Percentiles rank a stretch among this genome's conserved stretches.
phyloP scores from a whole-genome alignment of 139 green algal genomes.

The Chlorella sp. region DNA sequence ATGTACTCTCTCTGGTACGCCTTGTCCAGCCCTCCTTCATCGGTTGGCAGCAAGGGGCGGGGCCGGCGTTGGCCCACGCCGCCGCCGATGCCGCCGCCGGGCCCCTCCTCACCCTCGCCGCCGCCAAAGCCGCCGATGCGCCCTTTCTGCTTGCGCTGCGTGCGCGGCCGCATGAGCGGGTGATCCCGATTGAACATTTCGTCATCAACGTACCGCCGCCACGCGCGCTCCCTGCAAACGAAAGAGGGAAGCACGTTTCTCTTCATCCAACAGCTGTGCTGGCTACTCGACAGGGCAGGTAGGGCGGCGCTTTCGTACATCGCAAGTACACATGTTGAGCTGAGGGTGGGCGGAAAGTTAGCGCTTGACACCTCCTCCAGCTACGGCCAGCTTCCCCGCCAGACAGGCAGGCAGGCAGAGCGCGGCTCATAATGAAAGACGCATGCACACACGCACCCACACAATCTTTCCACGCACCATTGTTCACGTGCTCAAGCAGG shows the following conservation, averaged over 20 bases:
- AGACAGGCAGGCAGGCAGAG: too few species aligned
- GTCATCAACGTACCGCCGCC: slow-evolving; percentile 48
- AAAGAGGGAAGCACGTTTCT: not conserved
- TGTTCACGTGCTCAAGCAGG: too few species aligned
- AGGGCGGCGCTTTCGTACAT: too few species aligned
- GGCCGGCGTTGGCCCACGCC: not conserved
- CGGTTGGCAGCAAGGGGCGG: not conserved
- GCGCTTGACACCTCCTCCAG: too few species aligned
- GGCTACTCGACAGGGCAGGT: too few species aligned
- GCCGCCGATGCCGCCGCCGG: not conserved
- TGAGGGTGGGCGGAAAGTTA: too few species aligned
- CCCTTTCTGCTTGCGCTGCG: slow-evolving; percentile 2
- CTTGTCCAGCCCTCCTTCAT: slow-evolving; percentile 41
- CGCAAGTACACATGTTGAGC: too few species aligned
- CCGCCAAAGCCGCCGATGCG: not conserved
- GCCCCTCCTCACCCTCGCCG: not conserved
- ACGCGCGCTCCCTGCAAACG: slow-evolving; percentile 38
- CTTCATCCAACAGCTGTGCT: too few species aligned
- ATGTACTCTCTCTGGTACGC: slow-evolving; percentile 58
- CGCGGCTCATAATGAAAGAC: too few species aligned
- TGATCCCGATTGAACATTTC: slow-evolving; percentile 36
- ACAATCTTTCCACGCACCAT: too few species aligned
- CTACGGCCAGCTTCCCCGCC: too few species aligned
- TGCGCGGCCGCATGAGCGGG: slow-evolving; percentile 7
- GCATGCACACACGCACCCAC: too few species aligned